A percentile compares a stretch with the other conserved stretches of the same genome.
phyloP scores from a whole-genome alignment of 108 stramenopile species.

The Hondaea fermentalgiana region DNA sequence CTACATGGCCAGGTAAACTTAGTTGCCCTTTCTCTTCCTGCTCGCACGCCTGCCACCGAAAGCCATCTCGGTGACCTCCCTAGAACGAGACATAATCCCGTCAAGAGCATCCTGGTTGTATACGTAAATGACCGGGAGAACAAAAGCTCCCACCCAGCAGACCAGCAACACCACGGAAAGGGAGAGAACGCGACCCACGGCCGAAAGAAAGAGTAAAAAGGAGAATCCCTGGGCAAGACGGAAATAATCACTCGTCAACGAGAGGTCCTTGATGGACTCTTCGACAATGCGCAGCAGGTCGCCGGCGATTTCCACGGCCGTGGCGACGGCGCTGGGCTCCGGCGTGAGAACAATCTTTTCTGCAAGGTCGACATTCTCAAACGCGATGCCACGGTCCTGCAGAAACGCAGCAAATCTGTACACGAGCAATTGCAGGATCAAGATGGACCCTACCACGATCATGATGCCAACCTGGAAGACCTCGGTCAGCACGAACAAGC shows the following conservation, averaged over 20 bases:
- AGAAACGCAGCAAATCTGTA: not conserved
- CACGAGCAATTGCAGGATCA: not conserved
- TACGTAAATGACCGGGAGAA: not conserved
- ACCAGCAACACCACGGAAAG: not conserved
- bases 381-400: not conserved
- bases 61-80: not conserved
- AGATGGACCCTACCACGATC: not conserved
- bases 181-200: not conserved
- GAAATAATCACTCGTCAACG: not conserved
- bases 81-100: not conserved
- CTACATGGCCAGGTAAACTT: not conserved
- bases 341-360: not conserved
- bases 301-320: not conserved
- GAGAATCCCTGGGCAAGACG: conserved; percentile 1
- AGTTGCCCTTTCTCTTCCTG: not conserved
- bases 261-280: conserved; percentile 9
- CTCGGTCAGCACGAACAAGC: not conserved
- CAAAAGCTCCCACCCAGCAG: not conserved
- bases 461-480: conserved; percentile 3
- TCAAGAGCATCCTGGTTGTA: not conserved
- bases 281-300: not conserved
- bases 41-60: not conserved
- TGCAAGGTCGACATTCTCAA: not conserved
- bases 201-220: not conserved
- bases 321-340: not conserved